Conservation (phyloP, 441 rosid species). For the Adansonia gregorii region DNA sequence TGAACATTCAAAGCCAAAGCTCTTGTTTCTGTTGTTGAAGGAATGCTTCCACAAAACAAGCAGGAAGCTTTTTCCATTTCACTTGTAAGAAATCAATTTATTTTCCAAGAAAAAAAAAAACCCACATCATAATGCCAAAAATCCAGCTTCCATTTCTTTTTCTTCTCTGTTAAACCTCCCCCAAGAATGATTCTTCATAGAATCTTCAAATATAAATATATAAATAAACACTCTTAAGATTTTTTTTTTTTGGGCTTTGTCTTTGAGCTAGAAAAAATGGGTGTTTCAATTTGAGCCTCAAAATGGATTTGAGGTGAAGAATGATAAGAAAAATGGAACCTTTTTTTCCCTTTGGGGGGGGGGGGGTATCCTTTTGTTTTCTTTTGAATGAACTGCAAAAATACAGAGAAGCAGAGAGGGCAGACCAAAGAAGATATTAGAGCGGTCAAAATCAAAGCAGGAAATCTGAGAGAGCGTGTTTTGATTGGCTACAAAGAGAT, state of each 20-base stretch:
- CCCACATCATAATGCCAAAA: conserved; percentile 20
- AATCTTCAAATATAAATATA: conserved; percentile 21
- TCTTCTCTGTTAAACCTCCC: not conserved
- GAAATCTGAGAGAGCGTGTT: conserved; percentile 41
- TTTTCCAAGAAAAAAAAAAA: conserved; percentile 20
- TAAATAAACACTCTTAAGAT: conserved; percentile 17
- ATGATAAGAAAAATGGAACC: conserved; percentile 19
- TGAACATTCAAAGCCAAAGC: conserved; percentile 23
- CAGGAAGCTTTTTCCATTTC: conserved; percentile 56
- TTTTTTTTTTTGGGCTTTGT: conserved; percentile 30
- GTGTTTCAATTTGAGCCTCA: conserved; percentile 32
- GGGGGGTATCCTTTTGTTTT: too few species aligned
- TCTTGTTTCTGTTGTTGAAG: conserved; percentile 36
- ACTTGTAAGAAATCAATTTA: conserved; percentile 8
- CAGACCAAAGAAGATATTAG: not conserved
- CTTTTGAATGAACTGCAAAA: not conserved
- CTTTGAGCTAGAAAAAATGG: conserved; percentile 5
- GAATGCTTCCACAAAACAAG: conserved; percentile 46
- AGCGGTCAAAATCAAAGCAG: conserved; percentile 29
- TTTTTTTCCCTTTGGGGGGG: not conserved
- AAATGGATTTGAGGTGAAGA: conserved; percentile 33
- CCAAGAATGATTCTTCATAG: conserved; percentile 9
- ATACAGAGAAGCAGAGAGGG: not conserved
- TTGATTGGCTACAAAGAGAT: conserved; percentile 56
- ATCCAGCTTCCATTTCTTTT: not conserved